Evolutionary conservation across 164 flowering plant species (phyloP).

Genomic region (Magnolia changhungtana): DNA sequence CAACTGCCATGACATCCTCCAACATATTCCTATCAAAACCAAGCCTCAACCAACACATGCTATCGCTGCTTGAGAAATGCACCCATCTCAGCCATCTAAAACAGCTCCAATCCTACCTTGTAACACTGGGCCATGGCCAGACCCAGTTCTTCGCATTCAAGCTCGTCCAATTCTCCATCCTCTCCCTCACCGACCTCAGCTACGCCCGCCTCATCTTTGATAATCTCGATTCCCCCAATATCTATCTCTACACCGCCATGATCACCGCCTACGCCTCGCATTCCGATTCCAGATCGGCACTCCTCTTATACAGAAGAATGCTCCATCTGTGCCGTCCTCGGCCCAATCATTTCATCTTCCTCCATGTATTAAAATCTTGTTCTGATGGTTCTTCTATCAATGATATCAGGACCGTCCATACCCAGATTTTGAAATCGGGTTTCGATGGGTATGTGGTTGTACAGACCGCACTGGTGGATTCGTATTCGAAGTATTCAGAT

Average conservation of each 20-base stretch:
- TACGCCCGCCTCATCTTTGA: conserved; percentile 60
- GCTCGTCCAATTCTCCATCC: conserved; percentile 53
- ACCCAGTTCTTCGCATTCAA: conserved; percentile 59
- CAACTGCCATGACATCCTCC: background rate
- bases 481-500: background rate
- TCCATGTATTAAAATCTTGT: conserved; percentile 40
- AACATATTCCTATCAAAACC: background rate
- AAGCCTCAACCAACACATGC: conserved; percentile 2
- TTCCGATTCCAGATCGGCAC: conserved; percentile 14
- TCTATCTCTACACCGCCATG: conserved; percentile 53
- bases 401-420: conserved; percentile 37
- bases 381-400: conserved; percentile 22
- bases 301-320: conserved; percentile 40
- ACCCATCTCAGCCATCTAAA: conserved; percentile 51
- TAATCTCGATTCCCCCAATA: conserved; percentile 36
- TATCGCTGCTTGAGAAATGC: conserved; percentile 33
- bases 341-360: conserved; percentile 55
- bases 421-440: conserved; percentile 46
- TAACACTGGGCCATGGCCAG: conserved; percentile 48
- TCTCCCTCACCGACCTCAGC: conserved; percentile 33
- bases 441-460: conserved; percentile 47
- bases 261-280: conserved; percentile 46
- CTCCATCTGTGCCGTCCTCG: conserved; percentile 25
- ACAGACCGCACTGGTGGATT: conserved; percentile 15
- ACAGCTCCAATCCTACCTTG: conserved; percentile 56